Evolutionary conservation across 2,329 filamentous ascomycete genomes (phyloP), one percentile per base, ranked within the genome.

Genomic region (Aspergillus arachidicola): DNA sequence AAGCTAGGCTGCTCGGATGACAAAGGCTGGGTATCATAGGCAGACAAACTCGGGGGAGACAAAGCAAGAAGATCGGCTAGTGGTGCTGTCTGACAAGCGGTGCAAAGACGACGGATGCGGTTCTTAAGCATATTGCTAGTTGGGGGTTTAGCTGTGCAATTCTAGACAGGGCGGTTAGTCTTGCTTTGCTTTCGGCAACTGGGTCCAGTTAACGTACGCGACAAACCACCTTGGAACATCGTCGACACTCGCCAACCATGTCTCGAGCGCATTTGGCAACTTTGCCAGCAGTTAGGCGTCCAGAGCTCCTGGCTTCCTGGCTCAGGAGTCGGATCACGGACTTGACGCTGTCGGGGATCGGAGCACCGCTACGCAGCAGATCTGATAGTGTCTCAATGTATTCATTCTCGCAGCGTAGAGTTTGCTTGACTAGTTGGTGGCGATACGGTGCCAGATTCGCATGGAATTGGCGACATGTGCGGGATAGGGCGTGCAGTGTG

Each of bases 91-190:
- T 87, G 85, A 75, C 94, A 97, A 11, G 87, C 84, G 9, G 84
- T 84, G 75, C 94, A 97, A 4, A 97, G 85, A 26, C 94, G 87
- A 57, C 94, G 91, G 75, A 96, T 90, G 45, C 94, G 89, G 65
- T 90, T 87, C 48, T 87, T 88, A 43, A 96, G 83, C 26, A 87
- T 84, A 36, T 84, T 81, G 1, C 85, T 83, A 3, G 90, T 87
- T 0, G 92, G 93, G 0, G 91, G 88, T 78, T 97, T 97, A 72
- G 92, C 90, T 6, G 90, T 89, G 78, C 94, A 98, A 71, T 98
- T 98, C 93, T 96, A 76, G 9, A 56, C 43, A 63, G 48, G 34
- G 50, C 14, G 11, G 11, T 59, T 50, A 56, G 58, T 66, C 57
- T 32, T 65, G 63, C 28, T 45, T n/a, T 32, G 10, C 0, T 23